Evolutionary conservation across 805 yeast species (phyloP).

Genomic region (Metahyphopichia silvanorum): DNA sequence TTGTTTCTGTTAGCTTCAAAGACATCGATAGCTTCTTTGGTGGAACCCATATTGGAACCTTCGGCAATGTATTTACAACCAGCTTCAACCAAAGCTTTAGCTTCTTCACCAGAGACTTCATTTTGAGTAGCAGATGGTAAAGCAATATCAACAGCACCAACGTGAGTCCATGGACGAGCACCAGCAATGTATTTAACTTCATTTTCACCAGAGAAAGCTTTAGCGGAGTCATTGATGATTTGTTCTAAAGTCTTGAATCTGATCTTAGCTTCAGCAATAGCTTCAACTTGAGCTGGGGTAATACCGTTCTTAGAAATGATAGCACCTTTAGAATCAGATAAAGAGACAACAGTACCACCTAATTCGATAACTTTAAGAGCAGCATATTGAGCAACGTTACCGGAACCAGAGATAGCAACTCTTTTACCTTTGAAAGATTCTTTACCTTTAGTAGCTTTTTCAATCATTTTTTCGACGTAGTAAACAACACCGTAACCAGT

Average conservation of each 20-base stretch:
- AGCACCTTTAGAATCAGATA: slow-evolving; percentile 93
- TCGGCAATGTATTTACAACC: slow-evolving; percentile 94
- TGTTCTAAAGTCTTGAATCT: slow-evolving; percentile 73
- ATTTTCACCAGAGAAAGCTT: slow-evolving; percentile 54
- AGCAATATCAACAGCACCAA: slow-evolving; percentile 90
- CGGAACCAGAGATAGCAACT: slow-evolving; percentile 96
- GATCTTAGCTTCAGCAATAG: slow-evolving; percentile 73
- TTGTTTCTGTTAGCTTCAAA: slow-evolving; percentile 78
- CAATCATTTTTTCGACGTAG: slow-evolving; percentile 97
- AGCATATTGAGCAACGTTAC: slow-evolving; percentile 99
- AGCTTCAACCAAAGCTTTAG: slow-evolving; percentile 86
- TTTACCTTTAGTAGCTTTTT: slow-evolving; percentile 84
- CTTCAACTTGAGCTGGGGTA: slow-evolving; percentile 74
- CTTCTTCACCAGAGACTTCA: slow-evolving; percentile 96
- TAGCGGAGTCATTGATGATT: slow-evolving; percentile 51
- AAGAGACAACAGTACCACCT: slow-evolving; percentile 91
- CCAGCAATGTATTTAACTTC: slow-evolving; percentile 79
- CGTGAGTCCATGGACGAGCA: slow-evolving; percentile 95
- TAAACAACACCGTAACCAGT: slow-evolving; percentile 97
- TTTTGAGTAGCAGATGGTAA: slow-evolving; percentile 98
- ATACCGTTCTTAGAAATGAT: slow-evolving; percentile 78
- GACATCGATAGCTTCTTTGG: slow-evolving; percentile 93
- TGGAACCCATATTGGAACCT: slow-evolving; percentile 99
- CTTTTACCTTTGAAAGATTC: slow-evolving; percentile 90
- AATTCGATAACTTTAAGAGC: slow-evolving; percentile 96